These are phyloP conservation scores for Filosporella fistucella DNA, from an alignment of 495 filamentous ascomycete species.

Conservation along the genomic window DNA sequence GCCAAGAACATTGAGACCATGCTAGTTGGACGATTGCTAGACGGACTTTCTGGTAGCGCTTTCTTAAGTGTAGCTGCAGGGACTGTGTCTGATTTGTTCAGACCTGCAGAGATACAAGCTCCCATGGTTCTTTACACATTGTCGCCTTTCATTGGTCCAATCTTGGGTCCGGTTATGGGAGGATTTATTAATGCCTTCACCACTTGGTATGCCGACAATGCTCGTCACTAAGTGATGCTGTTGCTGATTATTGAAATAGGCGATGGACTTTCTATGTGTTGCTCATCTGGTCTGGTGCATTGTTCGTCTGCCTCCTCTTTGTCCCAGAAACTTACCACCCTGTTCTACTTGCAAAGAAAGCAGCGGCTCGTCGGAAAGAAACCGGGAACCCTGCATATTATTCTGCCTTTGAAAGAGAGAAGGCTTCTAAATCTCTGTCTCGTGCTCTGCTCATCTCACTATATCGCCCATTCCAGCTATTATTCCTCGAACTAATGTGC, in stretches of 20 bases:
- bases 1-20: conserved; percentile 77
- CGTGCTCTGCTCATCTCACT: conserved; percentile 63
- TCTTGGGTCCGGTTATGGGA: conserved; percentile 44
- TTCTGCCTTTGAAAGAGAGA: conserved; percentile 3
- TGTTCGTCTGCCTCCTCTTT: conserved; percentile 55
- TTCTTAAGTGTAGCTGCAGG: conserved; percentile 86
- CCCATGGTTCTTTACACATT: conserved; percentile 34
- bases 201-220: conserved; percentile 1
- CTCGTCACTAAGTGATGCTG: conserved; percentile 37
- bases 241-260: conserved; percentile 45
- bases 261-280: conserved; percentile 86
- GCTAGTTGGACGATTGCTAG: conserved; percentile 76
- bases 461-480: conserved; percentile 75
- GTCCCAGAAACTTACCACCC: conserved; percentile 82
- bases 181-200: conserved; percentile 34
- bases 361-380: conserved; percentile 1
- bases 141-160: conserved; percentile 72
- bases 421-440: conserved; percentile 49
- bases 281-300: conserved; percentile 67
- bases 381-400: conserved; percentile 44
- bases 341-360: conserved; percentile 12
- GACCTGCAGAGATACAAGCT: not conserved
- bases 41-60: conserved; percentile 74
- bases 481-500: conserved; percentile 82
- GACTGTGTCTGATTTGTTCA: conserved; percentile 1